Conservation (phyloP, 192 early-diverging fungal species). For the Backusella psychrophila region DNA sequence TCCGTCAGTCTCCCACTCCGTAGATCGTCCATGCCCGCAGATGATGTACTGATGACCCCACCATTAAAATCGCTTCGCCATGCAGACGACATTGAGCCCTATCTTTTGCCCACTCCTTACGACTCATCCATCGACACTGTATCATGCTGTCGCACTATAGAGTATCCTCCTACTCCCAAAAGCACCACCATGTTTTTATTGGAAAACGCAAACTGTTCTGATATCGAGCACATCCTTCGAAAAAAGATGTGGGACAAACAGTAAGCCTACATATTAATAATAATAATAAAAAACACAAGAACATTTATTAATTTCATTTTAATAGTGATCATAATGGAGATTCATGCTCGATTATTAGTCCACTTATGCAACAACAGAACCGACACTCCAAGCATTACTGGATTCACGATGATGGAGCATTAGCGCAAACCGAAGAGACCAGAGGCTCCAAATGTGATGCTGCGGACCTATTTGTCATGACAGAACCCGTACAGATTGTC, state of each 20-base stretch:
- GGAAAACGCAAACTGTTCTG: not conserved
- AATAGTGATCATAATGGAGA: conserved; percentile 6
- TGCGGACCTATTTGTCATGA: conserved; percentile 13
- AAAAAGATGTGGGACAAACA: conserved; percentile 10
- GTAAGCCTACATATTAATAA: too few relatives aligned
- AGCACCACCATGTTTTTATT: conserved; percentile 3
- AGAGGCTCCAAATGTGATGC: conserved; percentile 7
- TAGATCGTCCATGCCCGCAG: not conserved
- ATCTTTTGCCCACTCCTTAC: conserved; percentile 4
- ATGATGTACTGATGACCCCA: conserved; percentile 5
- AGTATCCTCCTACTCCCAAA: conserved; percentile 2
- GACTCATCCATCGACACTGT: conserved; percentile 17
- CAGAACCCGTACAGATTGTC: not conserved
- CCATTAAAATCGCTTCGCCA: not conserved
- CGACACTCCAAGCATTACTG: not conserved
- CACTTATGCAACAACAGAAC: not conserved
- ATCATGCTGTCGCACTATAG: not conserved
- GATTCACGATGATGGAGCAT: conserved; percentile 6
- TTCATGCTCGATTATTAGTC: not conserved
- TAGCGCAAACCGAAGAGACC: conserved; percentile 1
- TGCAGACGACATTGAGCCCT: conserved; percentile 14
- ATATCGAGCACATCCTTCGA: conserved; percentile 7
- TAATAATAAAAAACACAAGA: not conserved
- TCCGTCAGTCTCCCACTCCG: conserved; percentile 11
- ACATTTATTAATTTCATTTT: not conserved